A percentile compares a stretch with the other conserved stretches of the same genome.
These are phyloP conservation scores for Colletotrichum sp. DNA, from an alignment of 2,329 filamentous ascomycete species.

Conservation along the genomic window DNA sequence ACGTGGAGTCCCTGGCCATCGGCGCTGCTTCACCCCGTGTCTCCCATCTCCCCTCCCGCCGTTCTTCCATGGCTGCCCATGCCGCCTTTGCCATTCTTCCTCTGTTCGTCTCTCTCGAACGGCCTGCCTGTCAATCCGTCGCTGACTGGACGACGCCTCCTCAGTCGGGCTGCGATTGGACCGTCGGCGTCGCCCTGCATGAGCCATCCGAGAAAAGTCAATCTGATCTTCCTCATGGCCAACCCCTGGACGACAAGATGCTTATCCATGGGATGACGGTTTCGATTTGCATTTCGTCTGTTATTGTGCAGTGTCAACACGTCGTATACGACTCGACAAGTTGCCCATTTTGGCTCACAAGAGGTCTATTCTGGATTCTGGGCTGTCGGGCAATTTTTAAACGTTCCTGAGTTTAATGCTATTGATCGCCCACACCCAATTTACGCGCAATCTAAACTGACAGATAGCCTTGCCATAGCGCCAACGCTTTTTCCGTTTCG, in stretches of 20 bases:
- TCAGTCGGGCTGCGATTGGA: not conserved
- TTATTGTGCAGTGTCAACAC: not conserved
- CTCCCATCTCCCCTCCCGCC: not conserved
- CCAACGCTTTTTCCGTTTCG: not conserved
- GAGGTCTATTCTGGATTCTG: not conserved
- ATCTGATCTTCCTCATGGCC: constrained; percentile 15
- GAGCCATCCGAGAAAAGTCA: constrained; percentile 11
- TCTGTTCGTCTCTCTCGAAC: not conserved
- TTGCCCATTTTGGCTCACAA: not conserved
- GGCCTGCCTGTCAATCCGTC: not conserved
- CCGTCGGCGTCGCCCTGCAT: not conserved
- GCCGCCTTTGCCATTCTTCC: not conserved
- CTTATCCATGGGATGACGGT: constrained; percentile 12
- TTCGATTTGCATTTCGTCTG: constrained; percentile 1
- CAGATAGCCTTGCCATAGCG: not conserved
- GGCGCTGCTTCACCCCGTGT: not conserved
- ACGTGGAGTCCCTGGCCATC: not conserved
- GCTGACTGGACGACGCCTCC: not conserved
- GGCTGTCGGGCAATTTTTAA: not conserved
- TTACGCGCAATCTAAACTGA: not conserved
- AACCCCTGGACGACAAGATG: not conserved
- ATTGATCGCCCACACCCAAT: not conserved
- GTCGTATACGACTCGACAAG: not conserved
- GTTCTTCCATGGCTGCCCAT: not conserved
- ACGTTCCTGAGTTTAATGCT: not conserved